Conservation (phyloP, 192 early-diverging fungal genomes). For the Phycomyces nitens region DNA sequence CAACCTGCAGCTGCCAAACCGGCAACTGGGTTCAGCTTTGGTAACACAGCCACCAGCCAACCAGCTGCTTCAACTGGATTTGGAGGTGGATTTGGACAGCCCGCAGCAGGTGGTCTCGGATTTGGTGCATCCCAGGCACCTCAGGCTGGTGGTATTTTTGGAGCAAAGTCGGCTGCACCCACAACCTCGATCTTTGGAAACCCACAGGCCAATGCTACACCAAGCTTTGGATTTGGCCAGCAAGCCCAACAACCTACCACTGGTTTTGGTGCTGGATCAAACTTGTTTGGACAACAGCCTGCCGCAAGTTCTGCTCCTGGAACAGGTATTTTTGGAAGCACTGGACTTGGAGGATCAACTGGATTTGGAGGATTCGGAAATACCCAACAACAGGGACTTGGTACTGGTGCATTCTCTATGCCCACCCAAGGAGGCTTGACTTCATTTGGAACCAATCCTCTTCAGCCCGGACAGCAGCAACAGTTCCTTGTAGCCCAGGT, state of each 20-base stretch:
- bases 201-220: background rate
- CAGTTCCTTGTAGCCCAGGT: slow-evolving; percentile 67
- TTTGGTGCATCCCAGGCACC: slow-evolving; percentile 10
- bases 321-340: slow-evolving; percentile 30
- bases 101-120: slow-evolving; percentile 5
- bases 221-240: slow-evolving; percentile 18
- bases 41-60: slow-evolving; percentile 8
- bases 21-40: background rate
- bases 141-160: slow-evolving; percentile 10
- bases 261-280: background rate
- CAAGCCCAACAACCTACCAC: background rate
- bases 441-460: slow-evolving; percentile 39
- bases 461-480: slow-evolving; percentile 22
- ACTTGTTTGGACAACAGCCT: background rate
- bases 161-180: slow-evolving; percentile 12
- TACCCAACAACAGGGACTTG: slow-evolving; percentile 8
- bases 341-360: slow-evolving; percentile 9
- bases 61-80: slow-evolving; percentile 28
- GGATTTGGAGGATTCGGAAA: slow-evolving; percentile 50
- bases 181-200: background rate
- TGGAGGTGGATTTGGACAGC: slow-evolving; percentile 28
- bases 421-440: slow-evolving; percentile 43
- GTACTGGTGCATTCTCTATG: slow-evolving; percentile 29
- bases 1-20: slow-evolving; percentile 15
- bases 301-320: slow-evolving; percentile 12